phyloP scores from a whole-genome alignment of 371 early-diverging fungal species.

The Haplosporangium sp. region DNA sequence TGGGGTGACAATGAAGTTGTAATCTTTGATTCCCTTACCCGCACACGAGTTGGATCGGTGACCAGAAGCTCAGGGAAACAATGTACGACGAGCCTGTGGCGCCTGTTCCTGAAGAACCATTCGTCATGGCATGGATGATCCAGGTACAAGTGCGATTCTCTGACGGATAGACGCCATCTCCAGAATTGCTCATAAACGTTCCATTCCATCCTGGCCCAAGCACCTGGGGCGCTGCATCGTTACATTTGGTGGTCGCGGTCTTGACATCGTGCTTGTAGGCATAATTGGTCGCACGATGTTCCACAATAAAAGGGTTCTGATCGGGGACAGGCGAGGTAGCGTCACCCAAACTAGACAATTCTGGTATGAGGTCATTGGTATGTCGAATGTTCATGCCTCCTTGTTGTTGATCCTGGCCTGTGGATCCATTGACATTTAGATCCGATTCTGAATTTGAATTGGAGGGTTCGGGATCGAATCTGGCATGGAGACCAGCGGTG shows the following conservation, averaged over 20 bases:
- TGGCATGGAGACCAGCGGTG: neutral
- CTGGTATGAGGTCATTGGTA: neutral
- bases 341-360: neutral
- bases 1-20: neutral
- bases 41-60: slow-evolving; percentile 33
- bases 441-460: neutral
- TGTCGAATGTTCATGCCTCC: neutral
- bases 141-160: slow-evolving; percentile 33
- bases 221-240: slow-evolving; percentile 6
- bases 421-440: neutral
- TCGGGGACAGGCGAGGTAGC: neutral
- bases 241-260: slow-evolving; percentile 10
- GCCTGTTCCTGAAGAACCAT: neutral
- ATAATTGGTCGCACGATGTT: neutral
- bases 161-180: slow-evolving; percentile 25
- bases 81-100: slow-evolving; percentile 16
- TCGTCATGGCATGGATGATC: slow-evolving; percentile 18
- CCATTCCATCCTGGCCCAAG: slow-evolving; percentile 25
- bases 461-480: neutral
- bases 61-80: slow-evolving; percentile 23
- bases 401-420: neutral
- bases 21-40: slow-evolving; percentile 25
- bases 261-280: slow-evolving; percentile 4
- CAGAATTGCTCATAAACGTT: slow-evolving; percentile 20
- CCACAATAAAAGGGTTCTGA: neutral